Percentiles rank a stretch among this genome's conserved stretches.
These are phyloP conservation scores for Taphrina wiesneri DNA, from an alignment of 1,139 yeast species.

Conservation along the genomic window DNA sequence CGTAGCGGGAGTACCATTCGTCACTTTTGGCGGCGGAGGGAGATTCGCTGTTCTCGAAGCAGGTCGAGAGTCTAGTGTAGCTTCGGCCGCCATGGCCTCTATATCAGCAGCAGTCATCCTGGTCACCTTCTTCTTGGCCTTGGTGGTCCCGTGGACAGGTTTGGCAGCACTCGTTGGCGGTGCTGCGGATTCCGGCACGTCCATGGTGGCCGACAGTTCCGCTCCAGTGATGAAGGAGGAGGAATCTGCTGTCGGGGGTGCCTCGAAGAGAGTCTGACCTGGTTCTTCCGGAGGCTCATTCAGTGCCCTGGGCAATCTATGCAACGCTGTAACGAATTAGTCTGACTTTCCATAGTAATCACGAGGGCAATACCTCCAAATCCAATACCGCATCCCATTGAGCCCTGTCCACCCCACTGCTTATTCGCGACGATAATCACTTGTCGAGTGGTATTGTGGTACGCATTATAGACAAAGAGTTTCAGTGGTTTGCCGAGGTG, in stretches of 20 bases:
- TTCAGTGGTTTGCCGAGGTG: slow-evolving; percentile 43
- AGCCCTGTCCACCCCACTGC: slow-evolving; percentile 67
- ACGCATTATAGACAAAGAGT: slow-evolving; percentile 84
- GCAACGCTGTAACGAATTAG: slow-evolving; percentile 49
- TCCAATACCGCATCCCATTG: slow-evolving; percentile 92
- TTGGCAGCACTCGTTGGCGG: neutral
- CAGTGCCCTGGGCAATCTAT: slow-evolving; percentile 65
- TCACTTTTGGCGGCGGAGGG: neutral
- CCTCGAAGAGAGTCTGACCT: slow-evolving; percentile 34
- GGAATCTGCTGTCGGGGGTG: slow-evolving; percentile 14
- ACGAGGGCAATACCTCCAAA: slow-evolving; percentile 55
- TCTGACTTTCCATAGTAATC: slow-evolving; percentile 43
- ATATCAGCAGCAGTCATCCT: slow-evolving; percentile 31
- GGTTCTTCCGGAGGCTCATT: slow-evolving; percentile 33
- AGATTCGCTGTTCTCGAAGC: neutral
- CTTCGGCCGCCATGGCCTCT: slow-evolving; percentile 30
- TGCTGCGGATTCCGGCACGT: neutral
- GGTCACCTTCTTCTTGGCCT: slow-evolving; percentile 15
- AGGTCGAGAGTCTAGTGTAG: slow-evolving; percentile 13
- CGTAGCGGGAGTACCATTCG: neutral
- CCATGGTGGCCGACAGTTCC: slow-evolving; percentile 16
- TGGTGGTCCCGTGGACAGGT: neutral
- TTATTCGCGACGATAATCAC: slow-evolving; percentile 70
- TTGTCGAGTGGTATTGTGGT: slow-evolving; percentile 79
- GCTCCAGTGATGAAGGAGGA: slow-evolving; percentile 26